phyloP scores from a whole-genome alignment of 129 eudicot genomes.

The Logfia minima region DNA sequence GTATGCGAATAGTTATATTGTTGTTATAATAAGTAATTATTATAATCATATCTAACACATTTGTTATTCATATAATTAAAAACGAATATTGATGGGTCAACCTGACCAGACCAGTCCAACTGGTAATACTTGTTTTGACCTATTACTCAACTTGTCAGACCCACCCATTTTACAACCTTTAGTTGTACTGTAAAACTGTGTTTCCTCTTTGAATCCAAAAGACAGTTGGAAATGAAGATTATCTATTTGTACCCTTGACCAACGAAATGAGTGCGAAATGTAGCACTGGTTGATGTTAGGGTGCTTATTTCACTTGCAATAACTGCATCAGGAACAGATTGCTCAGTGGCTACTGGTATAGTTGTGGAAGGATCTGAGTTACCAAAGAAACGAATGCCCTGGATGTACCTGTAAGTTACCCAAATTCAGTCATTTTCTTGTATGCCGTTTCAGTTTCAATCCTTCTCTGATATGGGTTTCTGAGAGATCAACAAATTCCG shows the following conservation, averaged over 20 bases:
- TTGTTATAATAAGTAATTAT: background rate
- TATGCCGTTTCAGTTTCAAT: background rate
- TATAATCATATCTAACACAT: background rate
- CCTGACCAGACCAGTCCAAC: background rate
- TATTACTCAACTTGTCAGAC: background rate
- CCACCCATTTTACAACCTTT: background rate
- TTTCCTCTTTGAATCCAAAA: background rate
- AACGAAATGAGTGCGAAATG: slow-evolving; percentile 74
- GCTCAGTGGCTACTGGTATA: slow-evolving; percentile 36
- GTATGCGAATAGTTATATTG: background rate
- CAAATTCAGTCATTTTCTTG: background rate
- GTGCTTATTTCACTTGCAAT: slow-evolving; percentile 36
- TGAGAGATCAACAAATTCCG: background rate
- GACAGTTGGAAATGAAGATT: slow-evolving; percentile 16
- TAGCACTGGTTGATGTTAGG: slow-evolving; percentile 40
- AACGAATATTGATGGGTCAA: background rate
- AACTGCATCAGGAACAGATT: slow-evolving; percentile 42
- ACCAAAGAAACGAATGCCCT: slow-evolving; percentile 66
- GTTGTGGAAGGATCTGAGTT: slow-evolving; percentile 36
- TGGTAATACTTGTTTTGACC: background rate
- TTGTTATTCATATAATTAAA: background rate
- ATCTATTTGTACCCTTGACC: slow-evolving; percentile 99
- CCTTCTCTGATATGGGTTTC: background rate
- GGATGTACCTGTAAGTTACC: slow-evolving; percentile 55
- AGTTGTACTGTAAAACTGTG: background rate